Conservation (phyloP, 805 yeast species). For the Pichia rugopelliculosa region DNA sequence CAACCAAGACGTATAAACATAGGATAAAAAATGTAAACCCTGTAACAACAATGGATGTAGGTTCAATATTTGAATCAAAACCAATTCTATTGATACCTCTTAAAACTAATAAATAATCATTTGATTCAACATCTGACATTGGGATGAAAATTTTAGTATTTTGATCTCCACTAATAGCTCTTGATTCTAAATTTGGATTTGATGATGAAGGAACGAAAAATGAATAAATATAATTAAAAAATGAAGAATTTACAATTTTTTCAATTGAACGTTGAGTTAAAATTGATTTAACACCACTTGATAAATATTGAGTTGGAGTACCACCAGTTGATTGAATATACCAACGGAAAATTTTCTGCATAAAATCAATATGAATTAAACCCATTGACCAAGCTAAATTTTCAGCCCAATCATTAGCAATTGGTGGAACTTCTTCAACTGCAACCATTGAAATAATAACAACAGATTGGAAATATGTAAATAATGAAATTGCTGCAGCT, state of each 20-base stretch:
- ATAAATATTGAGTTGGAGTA: slow-evolving; percentile 59
- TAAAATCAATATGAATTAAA: slow-evolving; percentile 63
- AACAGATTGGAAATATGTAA: slow-evolving; percentile 82
- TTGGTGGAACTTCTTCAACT: slow-evolving; percentile 83
- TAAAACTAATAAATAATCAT: slow-evolving; percentile 53
- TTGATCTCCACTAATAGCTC: neutral
- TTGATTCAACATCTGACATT: slow-evolving; percentile 39
- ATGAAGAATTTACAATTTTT: slow-evolving; percentile 13
- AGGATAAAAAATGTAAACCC: slow-evolving; percentile 81
- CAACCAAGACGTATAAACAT: slow-evolving; percentile 66
- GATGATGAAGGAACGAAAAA: slow-evolving; percentile 17
- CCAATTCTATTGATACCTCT: slow-evolving; percentile 88
- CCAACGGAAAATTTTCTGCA: slow-evolving; percentile 85
- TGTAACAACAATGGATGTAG: slow-evolving; percentile 75
- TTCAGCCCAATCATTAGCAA: slow-evolving; percentile 88
- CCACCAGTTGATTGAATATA: slow-evolving; percentile 88
- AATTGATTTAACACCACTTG: slow-evolving; percentile 54
- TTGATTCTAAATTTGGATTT: neutral
- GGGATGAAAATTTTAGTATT: slow-evolving; percentile 7
- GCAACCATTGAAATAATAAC: slow-evolving; percentile 79
- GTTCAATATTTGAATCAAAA: slow-evolving; percentile 68
- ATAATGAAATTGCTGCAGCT: slow-evolving; percentile 77
- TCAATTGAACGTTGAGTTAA: slow-evolving; percentile 55
- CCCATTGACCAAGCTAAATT: slow-evolving; percentile 96
- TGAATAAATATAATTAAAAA: slow-evolving; percentile 13